A percentile compares a stretch with the other conserved stretches of the same genome.
phyloP scores from a whole-genome alignment of 2,329 filamentous ascomycete species.

The Bipolaris victoriae region DNA sequence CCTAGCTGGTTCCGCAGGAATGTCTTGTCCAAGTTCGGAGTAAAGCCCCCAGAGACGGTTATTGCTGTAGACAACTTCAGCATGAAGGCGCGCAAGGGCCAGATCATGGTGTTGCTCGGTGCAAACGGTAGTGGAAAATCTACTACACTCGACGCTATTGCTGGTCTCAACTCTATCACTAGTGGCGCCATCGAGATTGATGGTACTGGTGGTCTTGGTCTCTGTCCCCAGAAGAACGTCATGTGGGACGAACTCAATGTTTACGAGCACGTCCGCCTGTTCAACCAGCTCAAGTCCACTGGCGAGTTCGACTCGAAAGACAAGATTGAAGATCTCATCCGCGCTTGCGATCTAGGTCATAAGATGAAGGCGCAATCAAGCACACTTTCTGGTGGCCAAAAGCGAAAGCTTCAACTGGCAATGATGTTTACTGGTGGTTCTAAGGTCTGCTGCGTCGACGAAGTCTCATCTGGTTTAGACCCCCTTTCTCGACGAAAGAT shows the following conservation, averaged over 20 bases:
- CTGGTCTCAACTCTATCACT: constrained; percentile 78
- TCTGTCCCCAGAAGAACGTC: constrained; percentile 93
- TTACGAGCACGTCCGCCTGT: constrained; percentile 81
- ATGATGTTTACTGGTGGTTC: constrained; percentile 96
- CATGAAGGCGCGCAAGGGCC: constrained; percentile 73
- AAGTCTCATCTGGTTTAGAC: constrained; percentile 87
- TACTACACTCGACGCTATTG: constrained; percentile 86
- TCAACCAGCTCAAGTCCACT: constrained; percentile 77
- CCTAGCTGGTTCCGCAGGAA: constrained; percentile 66
- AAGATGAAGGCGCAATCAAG: constrained; percentile 75
- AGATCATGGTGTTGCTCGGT: constrained; percentile 85
- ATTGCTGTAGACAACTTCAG: constrained; percentile 78
- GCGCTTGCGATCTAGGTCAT: constrained; percentile 73
- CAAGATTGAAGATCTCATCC: constrained; percentile 68
- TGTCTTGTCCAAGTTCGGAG: constrained; percentile 55
- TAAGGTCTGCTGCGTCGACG: constrained; percentile 86
- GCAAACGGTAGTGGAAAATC: constrained; percentile 92
- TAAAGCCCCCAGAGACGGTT: constrained; percentile 66
- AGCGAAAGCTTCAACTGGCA: constrained; percentile 87
- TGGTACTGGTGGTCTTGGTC: constrained; percentile 77
- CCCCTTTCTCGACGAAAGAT: constrained; percentile 86
- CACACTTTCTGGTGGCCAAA: constrained; percentile 88
- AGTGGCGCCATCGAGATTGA: constrained; percentile 79
- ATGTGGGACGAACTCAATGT: constrained; percentile 90
- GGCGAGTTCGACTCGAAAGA: constrained; percentile 60